phyloP scores from a whole-genome alignment of 2,329 filamentous ascomycete genomes.

The Curvularia eragrostidis region DNA sequence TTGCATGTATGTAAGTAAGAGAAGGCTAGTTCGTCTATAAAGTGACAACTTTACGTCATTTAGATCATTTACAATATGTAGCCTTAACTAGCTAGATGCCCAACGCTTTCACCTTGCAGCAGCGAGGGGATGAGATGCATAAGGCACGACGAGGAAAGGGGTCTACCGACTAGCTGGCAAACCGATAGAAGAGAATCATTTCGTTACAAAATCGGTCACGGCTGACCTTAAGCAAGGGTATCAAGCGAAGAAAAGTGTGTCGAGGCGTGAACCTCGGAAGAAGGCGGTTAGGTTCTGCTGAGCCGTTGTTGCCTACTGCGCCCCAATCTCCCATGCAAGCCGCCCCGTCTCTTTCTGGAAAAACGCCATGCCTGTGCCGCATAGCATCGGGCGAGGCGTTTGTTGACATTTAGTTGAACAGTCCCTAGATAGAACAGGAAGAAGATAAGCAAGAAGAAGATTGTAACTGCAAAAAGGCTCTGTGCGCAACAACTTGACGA shows the following conservation, averaged over 20 bases:
- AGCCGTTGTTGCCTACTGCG: conserved; percentile 3
- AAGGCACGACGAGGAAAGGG: conserved; percentile 4
- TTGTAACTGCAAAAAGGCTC: background rate
- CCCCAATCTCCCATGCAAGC: conserved; percentile 11
- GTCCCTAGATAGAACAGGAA: conserved; percentile 5
- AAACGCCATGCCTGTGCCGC: conserved; percentile 13
- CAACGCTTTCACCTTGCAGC: background rate
- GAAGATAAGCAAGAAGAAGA: background rate
- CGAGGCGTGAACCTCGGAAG: background rate
- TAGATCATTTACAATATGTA: background rate
- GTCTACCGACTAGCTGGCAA: background rate
- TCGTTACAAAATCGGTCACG: background rate
- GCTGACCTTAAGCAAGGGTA: conserved; percentile 21
- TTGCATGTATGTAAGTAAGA: background rate
- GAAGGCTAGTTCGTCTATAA: background rate
- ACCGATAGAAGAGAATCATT: background rate
- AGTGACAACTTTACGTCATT: background rate
- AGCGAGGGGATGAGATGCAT: conserved; percentile 1
- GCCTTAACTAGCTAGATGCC: background rate
- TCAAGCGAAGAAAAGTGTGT: conserved; percentile 11
- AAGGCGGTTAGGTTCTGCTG: conserved; percentile 3
- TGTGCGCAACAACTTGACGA: background rate
- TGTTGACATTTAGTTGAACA: background rate
- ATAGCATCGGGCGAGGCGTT: conserved; percentile 1
- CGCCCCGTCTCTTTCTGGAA: conserved; percentile 7